Base-by-base conservation (phyloP, 495 filamentous ascomycete genomes). In the Penicillium arizonense region DNA sequence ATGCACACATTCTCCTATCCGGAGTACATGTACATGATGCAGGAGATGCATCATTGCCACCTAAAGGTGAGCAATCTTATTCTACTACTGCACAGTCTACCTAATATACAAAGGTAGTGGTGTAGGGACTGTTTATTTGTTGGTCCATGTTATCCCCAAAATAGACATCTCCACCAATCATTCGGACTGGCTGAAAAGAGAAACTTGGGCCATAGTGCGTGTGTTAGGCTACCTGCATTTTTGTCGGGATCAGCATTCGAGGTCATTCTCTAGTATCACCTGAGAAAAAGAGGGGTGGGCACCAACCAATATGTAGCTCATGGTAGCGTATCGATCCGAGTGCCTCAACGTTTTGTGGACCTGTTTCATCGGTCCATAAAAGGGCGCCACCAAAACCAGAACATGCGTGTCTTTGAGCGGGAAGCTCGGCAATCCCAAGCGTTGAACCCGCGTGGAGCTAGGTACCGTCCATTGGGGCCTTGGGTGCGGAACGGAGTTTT, bases 11-110 rank as follows among this genome's bases (percentile, higher is more conserved):
- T 60, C 56, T 23, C 42, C 45, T 16, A 58, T 57, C 62, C 57
- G 63, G 60, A 66, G 57, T 66, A 64, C 63, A 66, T 66, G 60
- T 66, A 64, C 63, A 66, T 66, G 60, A 66, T 64, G 60, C 63
- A 63, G 54, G 45, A 56, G 57, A 58, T 61, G 63, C 62, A 63
- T 65, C 59, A 62, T 65, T 49, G 59, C 62, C 62, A 55, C 62
- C 52, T 47, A 42, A 53, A 41, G 56, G 14, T 42, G 11, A 34
- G 33, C 21, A 33, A 36, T n/a, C 16, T 55, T n/a, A 34, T 14
- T 46, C 35, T 37, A 16, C 24, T 18, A 18, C 18, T 18, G 18
- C 1, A 18, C 18, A 18, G 18, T 18, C 18, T 18, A 18, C 18
- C 18, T 18, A 18, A 18, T 18, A 24, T 24, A 24, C 3, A 24